These are phyloP conservation scores for Purpureocillium takamizusanense DNA, from an alignment of 2,329 filamentous ascomycete species.

Conservation along the genomic window DNA sequence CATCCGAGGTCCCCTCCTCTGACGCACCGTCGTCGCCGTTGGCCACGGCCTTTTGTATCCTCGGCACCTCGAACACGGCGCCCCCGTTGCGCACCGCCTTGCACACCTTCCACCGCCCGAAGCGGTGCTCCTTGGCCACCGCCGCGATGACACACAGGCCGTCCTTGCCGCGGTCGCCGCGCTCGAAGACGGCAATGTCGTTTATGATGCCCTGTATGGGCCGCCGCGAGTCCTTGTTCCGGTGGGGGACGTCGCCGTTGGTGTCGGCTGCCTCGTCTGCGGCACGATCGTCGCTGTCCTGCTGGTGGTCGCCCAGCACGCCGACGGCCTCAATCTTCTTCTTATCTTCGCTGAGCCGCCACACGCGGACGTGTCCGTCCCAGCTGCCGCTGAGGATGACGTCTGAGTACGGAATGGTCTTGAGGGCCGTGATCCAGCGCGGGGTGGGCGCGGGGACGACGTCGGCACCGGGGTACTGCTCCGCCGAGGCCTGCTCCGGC, in stretches of 20 bases:
- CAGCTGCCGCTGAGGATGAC: conserved; percentile 86
- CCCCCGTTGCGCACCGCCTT: conserved; percentile 66
- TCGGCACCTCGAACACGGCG: conserved; percentile 77
- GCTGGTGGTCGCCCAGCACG: conserved; percentile 41
- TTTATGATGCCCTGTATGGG: conserved; percentile 72
- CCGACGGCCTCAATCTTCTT: conserved; percentile 66
- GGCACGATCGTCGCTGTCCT: conserved; percentile 14
- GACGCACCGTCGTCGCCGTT: conserved; percentile 24
- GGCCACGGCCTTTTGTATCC: conserved; percentile 21
- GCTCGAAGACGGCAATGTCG: conserved; percentile 78
- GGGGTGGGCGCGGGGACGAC: conserved; percentile 58
- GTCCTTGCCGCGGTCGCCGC: conserved; percentile 65
- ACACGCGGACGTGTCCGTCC: conserved; percentile 77
- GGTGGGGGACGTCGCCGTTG: conserved; percentile 8
- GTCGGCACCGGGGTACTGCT: conserved; percentile 50
- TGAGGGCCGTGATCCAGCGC: conserved; percentile 83
- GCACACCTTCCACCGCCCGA: conserved; percentile 71
- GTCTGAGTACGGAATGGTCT: conserved; percentile 82
- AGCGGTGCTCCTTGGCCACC: conserved; percentile 74
- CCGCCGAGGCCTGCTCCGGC: conserved; percentile 65
- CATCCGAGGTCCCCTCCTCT: conserved; percentile 8
- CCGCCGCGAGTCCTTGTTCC: conserved; percentile 5
- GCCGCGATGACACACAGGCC: conserved; percentile 81
- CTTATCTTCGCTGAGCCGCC: conserved; percentile 79
- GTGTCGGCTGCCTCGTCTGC: conserved; percentile 14